Conservation (phyloP, 2,329 filamentous ascomycete genomes). For the Aspergillus terreus region DNA sequence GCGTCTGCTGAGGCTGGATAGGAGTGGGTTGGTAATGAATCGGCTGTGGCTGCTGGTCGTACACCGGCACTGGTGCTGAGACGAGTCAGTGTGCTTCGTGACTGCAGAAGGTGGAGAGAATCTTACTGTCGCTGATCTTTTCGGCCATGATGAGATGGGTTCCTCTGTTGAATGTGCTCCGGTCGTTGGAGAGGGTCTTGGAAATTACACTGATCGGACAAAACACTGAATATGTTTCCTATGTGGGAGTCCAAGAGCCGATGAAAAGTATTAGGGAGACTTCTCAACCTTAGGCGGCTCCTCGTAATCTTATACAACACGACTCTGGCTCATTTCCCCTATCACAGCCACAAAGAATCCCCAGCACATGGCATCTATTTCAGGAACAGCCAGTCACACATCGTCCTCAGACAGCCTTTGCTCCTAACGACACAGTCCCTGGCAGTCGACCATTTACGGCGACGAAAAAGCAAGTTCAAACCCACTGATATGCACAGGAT, state of each 20-base stretch:
- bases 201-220: neutral
- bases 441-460: neutral
- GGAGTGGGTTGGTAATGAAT: neutral
- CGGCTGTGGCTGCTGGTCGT: neutral
- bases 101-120: neutral
- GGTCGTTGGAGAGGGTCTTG: neutral
- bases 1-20: too few relatives aligned
- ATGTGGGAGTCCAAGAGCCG: neutral
- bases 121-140: conserved; percentile 2
- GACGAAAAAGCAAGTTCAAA: neutral
- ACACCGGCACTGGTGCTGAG: conserved; percentile 2
- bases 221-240: neutral
- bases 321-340: neutral
- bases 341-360: neutral
- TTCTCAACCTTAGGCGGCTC: neutral
- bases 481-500: conserved; percentile 1
- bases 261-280: neutral
- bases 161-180: neutral
- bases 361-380: neutral
- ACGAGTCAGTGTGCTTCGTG: neutral
- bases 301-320: neutral
- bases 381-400: neutral
- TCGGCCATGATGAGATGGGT: neutral
- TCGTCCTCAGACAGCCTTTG: neutral
- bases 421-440: neutral